Percentiles rank a stretch among this genome's conserved stretches.
These are phyloP conservation scores for Blakeslea trispora DNA, from an alignment of 371 early-diverging fungal species.

Conservation along the genomic window DNA sequence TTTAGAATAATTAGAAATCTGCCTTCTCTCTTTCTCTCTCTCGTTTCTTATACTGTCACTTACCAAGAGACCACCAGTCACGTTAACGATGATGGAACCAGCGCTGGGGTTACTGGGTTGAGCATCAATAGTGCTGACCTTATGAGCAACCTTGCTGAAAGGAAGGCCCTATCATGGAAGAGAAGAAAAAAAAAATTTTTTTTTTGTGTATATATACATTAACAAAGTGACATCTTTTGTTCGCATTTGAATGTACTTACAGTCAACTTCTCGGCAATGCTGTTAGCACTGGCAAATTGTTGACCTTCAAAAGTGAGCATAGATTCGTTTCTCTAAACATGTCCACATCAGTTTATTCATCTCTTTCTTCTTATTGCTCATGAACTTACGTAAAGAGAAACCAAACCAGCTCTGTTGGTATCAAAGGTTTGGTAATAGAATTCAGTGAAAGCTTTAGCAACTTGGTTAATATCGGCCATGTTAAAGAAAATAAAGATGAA, in stretches of 20 bases:
- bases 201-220: background rate
- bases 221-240: too few species aligned
- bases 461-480: constrained; percentile 32
- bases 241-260: too few species aligned
- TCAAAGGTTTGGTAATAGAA: constrained; percentile 91
- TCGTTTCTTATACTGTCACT: constrained; percentile 13
- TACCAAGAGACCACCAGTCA: constrained; percentile 89
- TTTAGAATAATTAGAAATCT: too few species aligned
- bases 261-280: constrained; percentile 77
- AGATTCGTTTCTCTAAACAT: constrained; percentile 68
- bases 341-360: constrained; percentile 2
- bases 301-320: constrained; percentile 88
- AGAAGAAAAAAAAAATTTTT: constrained; percentile 8
- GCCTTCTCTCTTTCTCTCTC: too few species aligned
- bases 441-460: constrained; percentile 75
- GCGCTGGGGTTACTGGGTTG: constrained; percentile 68
- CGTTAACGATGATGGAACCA: constrained; percentile 68
- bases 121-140: constrained; percentile 72
- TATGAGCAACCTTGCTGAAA: constrained; percentile 74
- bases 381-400: constrained; percentile 76
- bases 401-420: constrained; percentile 57
- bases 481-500: background rate
- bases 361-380: too few species aligned
- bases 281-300: constrained; percentile 55
- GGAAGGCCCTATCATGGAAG: constrained; percentile 62